Conservation (phyloP, 371 early-diverging fungal genomes). For the Funneliformis caledonium region DNA sequence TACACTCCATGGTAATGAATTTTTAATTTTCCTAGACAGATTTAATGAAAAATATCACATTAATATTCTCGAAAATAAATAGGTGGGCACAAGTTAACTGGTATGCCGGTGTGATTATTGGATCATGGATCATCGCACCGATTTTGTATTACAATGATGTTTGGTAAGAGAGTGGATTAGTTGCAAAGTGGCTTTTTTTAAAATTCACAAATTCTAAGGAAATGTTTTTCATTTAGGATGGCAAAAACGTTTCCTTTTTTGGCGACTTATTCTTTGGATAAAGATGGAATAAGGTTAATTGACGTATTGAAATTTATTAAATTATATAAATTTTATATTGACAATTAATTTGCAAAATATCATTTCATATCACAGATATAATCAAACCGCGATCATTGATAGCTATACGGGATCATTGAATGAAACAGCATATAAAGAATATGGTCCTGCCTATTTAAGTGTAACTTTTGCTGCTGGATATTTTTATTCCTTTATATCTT, state of each 20-base stretch:
- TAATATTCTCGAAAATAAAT: background rate
- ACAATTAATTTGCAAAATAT: background rate
- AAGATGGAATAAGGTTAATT: constrained; percentile 32
- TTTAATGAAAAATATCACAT: background rate
- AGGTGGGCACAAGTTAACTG: constrained; percentile 36
- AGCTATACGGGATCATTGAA: constrained; percentile 45
- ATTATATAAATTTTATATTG: background rate
- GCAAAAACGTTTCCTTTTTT: constrained; percentile 33
- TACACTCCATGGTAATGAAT: constrained; percentile 51
- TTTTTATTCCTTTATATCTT: constrained; percentile 50
- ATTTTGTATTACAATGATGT: constrained; percentile 33
- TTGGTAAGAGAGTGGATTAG: constrained; percentile 15
- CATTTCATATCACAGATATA: constrained; percentile 11
- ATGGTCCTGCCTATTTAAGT: constrained; percentile 60
- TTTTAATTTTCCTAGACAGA: background rate
- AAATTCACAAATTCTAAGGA: background rate
- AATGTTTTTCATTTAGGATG: background rate
- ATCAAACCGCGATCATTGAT: constrained; percentile 34
- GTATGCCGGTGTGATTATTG: constrained; percentile 33
- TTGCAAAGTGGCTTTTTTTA: background rate
- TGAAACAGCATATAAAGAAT: constrained; percentile 52
- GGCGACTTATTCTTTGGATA: constrained; percentile 21
- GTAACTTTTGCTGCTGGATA: constrained; percentile 32
- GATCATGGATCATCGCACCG: constrained; percentile 39
- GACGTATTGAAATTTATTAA: background rate